phyloP scores from a whole-genome alignment of 352 stramenopile genomes.

The Globisporangium uncinulatum region DNA sequence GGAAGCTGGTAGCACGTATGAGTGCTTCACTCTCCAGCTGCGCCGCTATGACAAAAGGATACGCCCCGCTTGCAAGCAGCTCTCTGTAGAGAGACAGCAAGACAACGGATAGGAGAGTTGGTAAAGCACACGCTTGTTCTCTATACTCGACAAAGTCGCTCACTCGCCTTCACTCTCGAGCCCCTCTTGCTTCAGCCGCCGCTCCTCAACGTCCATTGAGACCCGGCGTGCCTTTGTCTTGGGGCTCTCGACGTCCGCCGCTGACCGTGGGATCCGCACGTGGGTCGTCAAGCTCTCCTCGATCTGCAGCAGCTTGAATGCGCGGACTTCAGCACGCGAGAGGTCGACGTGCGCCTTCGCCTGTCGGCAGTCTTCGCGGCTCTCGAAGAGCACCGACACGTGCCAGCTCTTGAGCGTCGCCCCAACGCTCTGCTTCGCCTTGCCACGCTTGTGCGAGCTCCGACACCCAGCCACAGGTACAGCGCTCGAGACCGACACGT shows the following conservation, averaged over 20 bases:
- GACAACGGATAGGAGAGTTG: not conserved
- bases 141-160: not conserved
- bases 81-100: not conserved
- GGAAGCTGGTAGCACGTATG: too few species aligned
- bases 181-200: conserved; percentile 7
- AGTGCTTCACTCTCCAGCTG: too few species aligned
- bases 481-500: conserved; percentile 58
- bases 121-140: too few species aligned
- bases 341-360: conserved; percentile 69
- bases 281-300: conserved; percentile 61
- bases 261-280: conserved; percentile 53
- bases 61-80: not conserved
- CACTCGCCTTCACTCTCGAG: not conserved
- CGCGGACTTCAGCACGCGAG: conserved; percentile 65
- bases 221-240: conserved; percentile 23
- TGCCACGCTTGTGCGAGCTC: conserved; percentile 36
- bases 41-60: too few species aligned
- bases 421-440: conserved; percentile 9
- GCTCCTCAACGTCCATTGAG: conserved; percentile 17
- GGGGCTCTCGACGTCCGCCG: conserved; percentile 13
- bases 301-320: conserved; percentile 76
- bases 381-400: conserved; percentile 60
- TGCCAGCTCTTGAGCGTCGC: conserved; percentile 42
- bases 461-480: conserved; percentile 52
- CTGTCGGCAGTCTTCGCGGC: conserved; percentile 50